These are phyloP conservation scores for Xylaria castorea DNA, from an alignment of 495 filamentous ascomycete genomes.

Conservation along the genomic window DNA sequence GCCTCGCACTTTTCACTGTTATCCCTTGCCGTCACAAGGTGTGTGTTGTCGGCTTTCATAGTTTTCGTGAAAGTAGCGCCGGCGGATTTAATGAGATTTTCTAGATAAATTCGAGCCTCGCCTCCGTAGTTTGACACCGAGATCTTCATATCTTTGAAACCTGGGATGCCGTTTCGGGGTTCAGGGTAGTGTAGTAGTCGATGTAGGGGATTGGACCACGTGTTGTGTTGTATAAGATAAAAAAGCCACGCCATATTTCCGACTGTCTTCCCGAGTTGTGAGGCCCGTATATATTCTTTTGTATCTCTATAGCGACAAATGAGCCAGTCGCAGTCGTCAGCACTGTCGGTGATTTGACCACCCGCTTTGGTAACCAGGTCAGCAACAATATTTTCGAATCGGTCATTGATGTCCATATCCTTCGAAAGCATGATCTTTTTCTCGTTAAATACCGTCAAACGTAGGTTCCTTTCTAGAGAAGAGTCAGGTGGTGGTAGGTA, in stretches of 20 bases:
- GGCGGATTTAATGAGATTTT: conserved; percentile 83
- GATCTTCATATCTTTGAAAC: conserved; percentile 77
- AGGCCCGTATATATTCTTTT: conserved; percentile 75
- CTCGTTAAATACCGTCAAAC: conserved; percentile 68
- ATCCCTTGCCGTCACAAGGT: conserved; percentile 89
- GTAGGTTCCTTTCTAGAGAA: conserved; percentile 41
- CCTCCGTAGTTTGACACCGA: conserved; percentile 95
- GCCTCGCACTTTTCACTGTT: conserved; percentile 90
- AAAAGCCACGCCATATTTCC: conserved; percentile 95
- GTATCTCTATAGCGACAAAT: conserved; percentile 89
- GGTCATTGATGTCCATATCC: conserved; percentile 73
- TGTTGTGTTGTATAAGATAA: conserved; percentile 83
- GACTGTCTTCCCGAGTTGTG: conserved; percentile 76
- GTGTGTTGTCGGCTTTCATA: conserved; percentile 91
- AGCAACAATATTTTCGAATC: conserved; percentile 69
- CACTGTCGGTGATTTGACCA: conserved; percentile 68
- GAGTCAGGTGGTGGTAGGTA: conserved; percentile 50
- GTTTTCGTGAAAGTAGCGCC: conserved; percentile 91
- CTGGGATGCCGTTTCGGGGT: conserved; percentile 74
- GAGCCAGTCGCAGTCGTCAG: conserved; percentile 79
- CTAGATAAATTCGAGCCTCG: conserved; percentile 90
- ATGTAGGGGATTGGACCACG: conserved; percentile 81
- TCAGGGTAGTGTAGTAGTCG: conserved; percentile 90
- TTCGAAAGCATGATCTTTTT: conserved; percentile 69
- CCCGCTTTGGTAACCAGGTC: conserved; percentile 72